Conservation (phyloP, 2,329 filamentous ascomycete genomes). For the Aspergillus uvarum region DNA sequence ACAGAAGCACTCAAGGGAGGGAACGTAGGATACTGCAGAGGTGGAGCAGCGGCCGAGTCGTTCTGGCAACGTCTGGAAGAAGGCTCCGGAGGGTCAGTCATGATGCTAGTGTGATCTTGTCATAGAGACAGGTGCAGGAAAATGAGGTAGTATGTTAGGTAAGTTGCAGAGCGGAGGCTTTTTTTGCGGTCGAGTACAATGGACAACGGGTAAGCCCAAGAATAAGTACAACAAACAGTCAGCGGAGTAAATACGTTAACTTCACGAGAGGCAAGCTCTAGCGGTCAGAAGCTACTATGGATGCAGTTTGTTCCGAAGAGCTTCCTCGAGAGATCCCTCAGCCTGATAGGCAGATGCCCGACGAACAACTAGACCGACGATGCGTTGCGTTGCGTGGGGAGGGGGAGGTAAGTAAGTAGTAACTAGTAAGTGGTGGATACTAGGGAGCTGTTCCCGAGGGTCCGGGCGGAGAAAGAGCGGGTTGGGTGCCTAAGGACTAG, state of each 20-base stretch:
- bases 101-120: constrained; percentile 23
- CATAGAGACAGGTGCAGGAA: constrained; percentile 22
- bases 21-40: constrained; percentile 44
- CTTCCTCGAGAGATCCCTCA: constrained; percentile 13
- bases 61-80: constrained; percentile 28
- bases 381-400: background rate
- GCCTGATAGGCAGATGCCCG: constrained; percentile 27
- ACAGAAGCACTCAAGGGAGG: constrained; percentile 41
- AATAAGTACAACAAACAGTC: constrained; percentile 11
- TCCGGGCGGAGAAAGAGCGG: constrained; percentile 17
- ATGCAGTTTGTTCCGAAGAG: constrained; percentile 6
- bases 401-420: background rate
- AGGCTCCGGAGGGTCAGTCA: constrained; percentile 42
- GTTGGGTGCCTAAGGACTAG: constrained; percentile 17
- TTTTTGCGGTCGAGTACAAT: constrained; percentile 19
- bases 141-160: constrained; percentile 7
- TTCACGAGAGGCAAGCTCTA: constrained; percentile 11
- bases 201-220: constrained; percentile 16
- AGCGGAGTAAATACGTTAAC: constrained; percentile 21
- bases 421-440: background rate
- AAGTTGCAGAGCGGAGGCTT: constrained; percentile 17
- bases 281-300: constrained; percentile 3
- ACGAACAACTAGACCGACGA: constrained; percentile 17
- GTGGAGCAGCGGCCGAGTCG: constrained; percentile 26
- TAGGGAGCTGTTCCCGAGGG: constrained; percentile 5